These are phyloP conservation scores for Gossypium bickii DNA, from an alignment of 345 rosid genomes.

Conservation along the genomic window DNA sequence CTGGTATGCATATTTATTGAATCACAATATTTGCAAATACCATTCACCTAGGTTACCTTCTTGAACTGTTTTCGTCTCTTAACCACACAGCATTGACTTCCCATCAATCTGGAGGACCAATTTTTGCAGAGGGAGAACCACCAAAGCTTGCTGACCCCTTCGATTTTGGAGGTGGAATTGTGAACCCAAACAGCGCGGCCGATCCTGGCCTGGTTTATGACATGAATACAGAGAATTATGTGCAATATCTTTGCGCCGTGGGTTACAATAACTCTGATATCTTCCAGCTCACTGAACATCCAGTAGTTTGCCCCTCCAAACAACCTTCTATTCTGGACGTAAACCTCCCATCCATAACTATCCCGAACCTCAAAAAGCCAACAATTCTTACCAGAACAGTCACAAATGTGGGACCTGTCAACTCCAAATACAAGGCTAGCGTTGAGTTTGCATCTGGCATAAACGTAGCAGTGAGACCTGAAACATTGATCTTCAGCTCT, in stretches of 20 bases:
- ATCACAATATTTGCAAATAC: not conserved
- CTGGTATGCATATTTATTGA: conserved; percentile 2
- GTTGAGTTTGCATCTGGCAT: conserved; percentile 11
- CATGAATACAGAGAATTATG: not conserved
- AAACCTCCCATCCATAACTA: conserved; percentile 13
- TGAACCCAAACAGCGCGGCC: conserved; percentile 6
- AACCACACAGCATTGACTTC: not conserved
- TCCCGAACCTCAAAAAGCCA: conserved; percentile 8
- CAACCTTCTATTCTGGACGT: conserved; percentile 9
- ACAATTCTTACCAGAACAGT: conserved; percentile 9
- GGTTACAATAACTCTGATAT: conserved; percentile 7
- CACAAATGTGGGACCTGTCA: conserved; percentile 10
- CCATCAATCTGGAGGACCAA: conserved; percentile 13
- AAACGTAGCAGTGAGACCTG: conserved; percentile 11
- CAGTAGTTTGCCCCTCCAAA: conserved; percentile 5
- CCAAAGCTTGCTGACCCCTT: conserved; percentile 11
- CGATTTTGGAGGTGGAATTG: conserved; percentile 18
- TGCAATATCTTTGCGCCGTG: conserved; percentile 12
- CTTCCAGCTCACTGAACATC: conserved; percentile 8
- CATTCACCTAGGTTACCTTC: not conserved
- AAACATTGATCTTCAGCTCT: conserved; percentile 7
- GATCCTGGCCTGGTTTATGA: conserved; percentile 16
- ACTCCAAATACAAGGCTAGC: conserved; percentile 15
- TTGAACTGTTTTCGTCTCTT: not conserved
- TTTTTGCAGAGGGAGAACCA: conserved; percentile 15